A percentile compares a stretch with the other conserved stretches of the same genome.
Evolutionary conservation across 345 rosid genomes (phyloP).

Genomic region (Boechera retrofracta): DNA sequence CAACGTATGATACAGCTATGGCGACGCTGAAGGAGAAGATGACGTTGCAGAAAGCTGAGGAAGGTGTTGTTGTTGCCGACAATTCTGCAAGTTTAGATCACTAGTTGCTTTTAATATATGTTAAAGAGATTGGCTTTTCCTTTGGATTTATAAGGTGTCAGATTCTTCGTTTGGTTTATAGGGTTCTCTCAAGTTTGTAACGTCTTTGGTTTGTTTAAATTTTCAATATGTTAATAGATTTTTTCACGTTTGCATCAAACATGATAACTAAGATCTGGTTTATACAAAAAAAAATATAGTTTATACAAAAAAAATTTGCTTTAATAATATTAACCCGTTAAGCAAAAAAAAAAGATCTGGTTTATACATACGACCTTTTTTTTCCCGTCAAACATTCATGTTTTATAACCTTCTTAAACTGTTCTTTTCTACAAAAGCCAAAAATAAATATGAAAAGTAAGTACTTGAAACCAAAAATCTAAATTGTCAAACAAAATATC

Average conservation of each 20-base stretch:
- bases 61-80: conserved; percentile 47
- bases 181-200: conserved; percentile 5
- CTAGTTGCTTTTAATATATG: not conserved
- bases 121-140: too few relatives aligned
- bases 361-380: too few relatives aligned
- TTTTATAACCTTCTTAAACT: too few relatives aligned
- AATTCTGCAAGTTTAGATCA: not conserved
- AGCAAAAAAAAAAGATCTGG: not conserved
- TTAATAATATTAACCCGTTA: too few relatives aligned
- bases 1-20: conserved; percentile 67
- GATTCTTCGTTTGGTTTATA: too few relatives aligned
- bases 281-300: too few relatives aligned
- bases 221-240: not conserved
- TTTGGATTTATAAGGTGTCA: not conserved
- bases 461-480: too few relatives aligned
- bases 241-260: conserved; percentile 7
- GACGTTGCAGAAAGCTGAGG: conserved; percentile 49
- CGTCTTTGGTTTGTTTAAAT: conserved; percentile 8
- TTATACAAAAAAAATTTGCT: too few relatives aligned
- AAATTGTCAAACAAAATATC: too few relatives aligned
- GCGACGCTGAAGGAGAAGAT: conserved; percentile 28
- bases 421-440: too few relatives aligned
- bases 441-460: too few relatives aligned
- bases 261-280: not conserved
- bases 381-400: too few relatives aligned